Percentiles rank a stretch among this genome's conserved stretches.
Conservation (phyloP, 2,329 filamentous ascomycete genomes). For the Thielaviopsis euricoi region DNA sequence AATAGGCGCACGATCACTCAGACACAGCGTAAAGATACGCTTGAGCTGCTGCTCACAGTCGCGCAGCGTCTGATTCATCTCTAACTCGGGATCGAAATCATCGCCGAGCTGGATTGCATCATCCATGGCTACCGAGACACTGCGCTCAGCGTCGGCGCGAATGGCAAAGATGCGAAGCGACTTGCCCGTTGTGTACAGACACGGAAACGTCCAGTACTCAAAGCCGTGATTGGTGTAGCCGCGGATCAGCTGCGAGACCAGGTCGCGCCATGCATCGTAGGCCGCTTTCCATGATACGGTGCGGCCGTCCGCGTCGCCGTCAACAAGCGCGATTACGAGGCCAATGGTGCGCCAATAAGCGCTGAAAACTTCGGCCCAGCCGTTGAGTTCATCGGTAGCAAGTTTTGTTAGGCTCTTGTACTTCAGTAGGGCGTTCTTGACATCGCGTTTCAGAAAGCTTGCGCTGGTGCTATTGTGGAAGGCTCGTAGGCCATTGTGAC, state of each 20-base stretch:
- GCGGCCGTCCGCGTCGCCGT: slow-evolving; percentile 22
- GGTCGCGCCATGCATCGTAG: slow-evolving; percentile 77
- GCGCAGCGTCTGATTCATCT: slow-evolving; percentile 72
- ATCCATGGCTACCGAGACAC: slow-evolving; percentile 23
- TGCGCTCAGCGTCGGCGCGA: slow-evolving; percentile 61
- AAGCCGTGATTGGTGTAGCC: slow-evolving; percentile 65
- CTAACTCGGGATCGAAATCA: slow-evolving; percentile 60
- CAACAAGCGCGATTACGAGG: slow-evolving; percentile 52
- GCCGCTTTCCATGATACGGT: slow-evolving; percentile 50
- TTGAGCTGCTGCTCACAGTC: slow-evolving; percentile 85
- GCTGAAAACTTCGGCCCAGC: slow-evolving; percentile 77
- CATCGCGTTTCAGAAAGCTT: slow-evolving; percentile 47
- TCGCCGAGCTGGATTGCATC: slow-evolving; percentile 42
- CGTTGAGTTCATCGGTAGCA: slow-evolving; percentile 49
- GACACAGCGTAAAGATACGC: slow-evolving; percentile 76
- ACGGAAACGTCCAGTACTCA: slow-evolving; percentile 83
- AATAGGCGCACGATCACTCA: slow-evolving; percentile 70
- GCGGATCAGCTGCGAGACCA: slow-evolving; percentile 59
- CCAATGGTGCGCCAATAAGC: slow-evolving; percentile 71
- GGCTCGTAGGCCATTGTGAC: slow-evolving; percentile 48
- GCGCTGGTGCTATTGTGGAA: slow-evolving; percentile 58
- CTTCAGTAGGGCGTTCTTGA: slow-evolving; percentile 55
- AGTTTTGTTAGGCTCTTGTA: slow-evolving; percentile 38
- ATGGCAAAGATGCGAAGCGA: slow-evolving; percentile 80
- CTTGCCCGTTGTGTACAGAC: slow-evolving; percentile 73